Conservation (phyloP, 805 yeast genomes). For the Candida sithepensis region DNA sequence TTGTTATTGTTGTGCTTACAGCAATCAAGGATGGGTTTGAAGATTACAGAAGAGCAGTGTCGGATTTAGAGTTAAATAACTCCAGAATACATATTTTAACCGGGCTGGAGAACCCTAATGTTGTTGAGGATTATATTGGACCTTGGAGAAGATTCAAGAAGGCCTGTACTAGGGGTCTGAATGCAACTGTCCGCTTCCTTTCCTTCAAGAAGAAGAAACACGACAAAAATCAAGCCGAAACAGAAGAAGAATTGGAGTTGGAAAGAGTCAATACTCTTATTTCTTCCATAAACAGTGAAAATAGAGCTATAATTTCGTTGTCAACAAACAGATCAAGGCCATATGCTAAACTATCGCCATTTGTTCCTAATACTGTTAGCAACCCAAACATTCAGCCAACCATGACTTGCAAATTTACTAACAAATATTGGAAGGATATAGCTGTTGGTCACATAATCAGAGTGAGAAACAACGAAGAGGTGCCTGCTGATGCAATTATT, state of each 20-base stretch:
- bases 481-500: constrained; percentile 71
- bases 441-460: constrained; percentile 71
- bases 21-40: constrained; percentile 77
- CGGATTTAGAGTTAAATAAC: constrained; percentile 68
- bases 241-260: constrained; percentile 4
- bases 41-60: constrained; percentile 61
- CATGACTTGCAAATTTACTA: constrained; percentile 30
- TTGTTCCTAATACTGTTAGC: constrained; percentile 28
- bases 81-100: constrained; percentile 54
- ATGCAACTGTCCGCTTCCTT: constrained; percentile 3
- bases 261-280: constrained; percentile 12
- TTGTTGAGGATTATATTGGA: constrained; percentile 48
- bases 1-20: constrained; percentile 71
- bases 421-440: constrained; percentile 59
- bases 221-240: neutral
- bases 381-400: constrained; percentile 31
- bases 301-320: constrained; percentile 9
- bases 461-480: constrained; percentile 69
- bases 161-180: constrained; percentile 33
- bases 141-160: constrained; percentile 71
- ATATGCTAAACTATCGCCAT: constrained; percentile 17
- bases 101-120: constrained; percentile 58
- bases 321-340: constrained; percentile 15
- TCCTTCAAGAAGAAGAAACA: constrained; percentile 11
- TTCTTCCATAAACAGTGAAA: constrained; percentile 9